phyloP scores from a whole-genome alignment of 2,329 filamentous ascomycete genomes.

The Septoria petroselini region DNA sequence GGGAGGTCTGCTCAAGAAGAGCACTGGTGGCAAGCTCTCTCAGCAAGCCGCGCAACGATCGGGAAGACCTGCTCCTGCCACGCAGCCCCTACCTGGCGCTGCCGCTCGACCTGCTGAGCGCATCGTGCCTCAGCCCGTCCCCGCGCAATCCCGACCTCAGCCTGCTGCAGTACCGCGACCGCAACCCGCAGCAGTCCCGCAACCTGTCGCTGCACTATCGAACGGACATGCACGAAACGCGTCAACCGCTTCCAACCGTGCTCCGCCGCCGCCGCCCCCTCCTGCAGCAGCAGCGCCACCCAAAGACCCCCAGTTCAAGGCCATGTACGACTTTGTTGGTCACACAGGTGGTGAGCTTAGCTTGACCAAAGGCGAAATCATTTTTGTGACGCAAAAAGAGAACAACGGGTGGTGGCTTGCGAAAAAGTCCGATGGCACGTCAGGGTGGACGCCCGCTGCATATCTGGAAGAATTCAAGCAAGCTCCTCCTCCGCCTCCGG shows the following conservation, averaged over 20 bases:
- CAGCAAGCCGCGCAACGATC: constrained; percentile 49
- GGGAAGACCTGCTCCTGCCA: constrained; percentile 50
- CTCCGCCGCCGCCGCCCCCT: constrained; percentile 58
- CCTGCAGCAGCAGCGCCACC: constrained; percentile 41
- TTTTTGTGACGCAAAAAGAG: constrained; percentile 92
- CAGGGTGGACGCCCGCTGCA: constrained; percentile 90
- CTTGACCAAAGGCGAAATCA: constrained; percentile 72
- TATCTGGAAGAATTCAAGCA: constrained; percentile 80
- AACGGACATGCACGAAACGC: constrained; percentile 47
- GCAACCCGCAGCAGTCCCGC: constrained; percentile 15
- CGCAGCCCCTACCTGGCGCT: constrained; percentile 38
- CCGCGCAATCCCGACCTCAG: constrained; percentile 9
- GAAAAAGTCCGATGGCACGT: constrained; percentile 64
- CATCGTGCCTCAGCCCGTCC: constrained; percentile 29
- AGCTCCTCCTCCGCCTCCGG: constrained; percentile 53
- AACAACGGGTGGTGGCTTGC: constrained; percentile 97
- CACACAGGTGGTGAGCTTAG: constrained; percentile 82
- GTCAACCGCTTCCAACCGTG: constrained; percentile 47
- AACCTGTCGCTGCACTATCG: constrained; percentile 50
- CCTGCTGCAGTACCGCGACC: constrained; percentile 15
- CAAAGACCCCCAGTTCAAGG: constrained; percentile 77
- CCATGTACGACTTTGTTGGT: constrained; percentile 86
- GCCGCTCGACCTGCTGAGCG: constrained; percentile 28
- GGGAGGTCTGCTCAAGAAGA: constrained; percentile 77
- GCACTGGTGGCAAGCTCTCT: constrained; percentile 71